Conservation (phyloP, 805 yeast species). For the Myxozyma melibiosi region DNA sequence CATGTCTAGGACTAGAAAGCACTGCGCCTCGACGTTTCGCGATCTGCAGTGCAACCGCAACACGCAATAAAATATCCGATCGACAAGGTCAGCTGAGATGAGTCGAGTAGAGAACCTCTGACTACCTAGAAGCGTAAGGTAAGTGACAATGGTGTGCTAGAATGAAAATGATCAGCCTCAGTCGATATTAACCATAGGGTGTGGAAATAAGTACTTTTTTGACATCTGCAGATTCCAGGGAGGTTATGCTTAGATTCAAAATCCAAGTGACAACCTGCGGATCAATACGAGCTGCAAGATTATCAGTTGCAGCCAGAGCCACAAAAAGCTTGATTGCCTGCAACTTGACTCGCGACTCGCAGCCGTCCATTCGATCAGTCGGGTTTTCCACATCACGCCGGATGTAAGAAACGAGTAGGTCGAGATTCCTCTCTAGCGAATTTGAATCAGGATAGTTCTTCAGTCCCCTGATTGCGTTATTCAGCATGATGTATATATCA, state of each 20-base stretch:
- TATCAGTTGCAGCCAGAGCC: conserved; percentile 3
- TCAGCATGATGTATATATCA: conserved; percentile 21
- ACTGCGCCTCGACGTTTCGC: conserved; percentile 16
- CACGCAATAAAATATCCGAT: conserved; percentile 14
- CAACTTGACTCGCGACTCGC: conserved; percentile 23
- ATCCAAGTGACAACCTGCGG: conserved; percentile 15
- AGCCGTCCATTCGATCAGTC: conserved; percentile 16
- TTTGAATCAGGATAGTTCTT: conserved; percentile 17
- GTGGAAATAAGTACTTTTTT: conserved; percentile 25
- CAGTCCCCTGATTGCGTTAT: conserved; percentile 13
- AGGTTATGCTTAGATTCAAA: conserved; percentile 4
- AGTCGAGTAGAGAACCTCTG: conserved; percentile 15
- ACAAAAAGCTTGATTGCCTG: conserved; percentile 25
- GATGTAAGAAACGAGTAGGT: conserved; percentile 15
- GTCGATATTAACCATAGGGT: too few species aligned
- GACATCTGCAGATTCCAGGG: conserved; percentile 10
- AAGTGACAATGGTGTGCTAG: conserved; percentile 15
- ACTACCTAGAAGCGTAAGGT: conserved; percentile 16
- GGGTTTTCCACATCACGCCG: conserved; percentile 27
- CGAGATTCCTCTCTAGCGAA: conserved; percentile 3
- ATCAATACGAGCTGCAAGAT: conserved; percentile 13
- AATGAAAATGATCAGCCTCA: not conserved
- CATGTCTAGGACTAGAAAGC: conserved; percentile 15
- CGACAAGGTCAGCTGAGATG: conserved; percentile 5
- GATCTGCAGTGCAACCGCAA: conserved; percentile 6